phyloP scores from a whole-genome alignment of 1,284 basidiomycete species.

The Malassezia arunalokei region DNA sequence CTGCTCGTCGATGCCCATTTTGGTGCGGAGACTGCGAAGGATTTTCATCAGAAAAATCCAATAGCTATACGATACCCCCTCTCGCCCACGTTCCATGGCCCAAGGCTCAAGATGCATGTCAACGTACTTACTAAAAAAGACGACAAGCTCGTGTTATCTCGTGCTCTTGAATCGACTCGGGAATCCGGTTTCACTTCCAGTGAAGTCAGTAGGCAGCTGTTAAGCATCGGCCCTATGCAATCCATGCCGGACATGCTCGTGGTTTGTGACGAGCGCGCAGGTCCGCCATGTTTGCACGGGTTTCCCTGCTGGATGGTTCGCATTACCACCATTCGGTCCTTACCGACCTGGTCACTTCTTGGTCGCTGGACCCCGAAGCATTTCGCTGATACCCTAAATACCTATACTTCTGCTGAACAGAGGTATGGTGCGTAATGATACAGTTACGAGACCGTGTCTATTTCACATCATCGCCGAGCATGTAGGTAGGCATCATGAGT shows the following conservation, averaged over 20 bases:
- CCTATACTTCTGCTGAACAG: conserved; percentile 8
- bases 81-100: no score
- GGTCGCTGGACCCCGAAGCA: conserved; percentile 3
- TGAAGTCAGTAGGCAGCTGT: background rate
- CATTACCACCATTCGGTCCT: background rate
- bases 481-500: conserved; percentile 7
- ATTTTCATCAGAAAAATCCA: no score
- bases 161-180: background rate
- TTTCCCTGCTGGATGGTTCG: conserved; percentile 13
- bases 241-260: conserved; percentile 4
- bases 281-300: conserved; percentile 1
- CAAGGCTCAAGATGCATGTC: background rate
- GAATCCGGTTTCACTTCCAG: background rate
- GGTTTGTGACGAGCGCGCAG: background rate
- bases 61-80: no score
- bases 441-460: background rate
- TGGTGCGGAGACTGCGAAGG: no score
- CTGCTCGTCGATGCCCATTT: background rate
- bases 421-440: conserved; percentile 8
- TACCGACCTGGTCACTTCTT: background rate
- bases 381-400: conserved; percentile 11
- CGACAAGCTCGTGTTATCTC: conserved; percentile 5
- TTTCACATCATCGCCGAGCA: background rate
- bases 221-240: background rate
- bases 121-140: conserved; percentile 5